Conservation (phyloP, 2,329 filamentous ascomycete species). For the Hypoxylon sp. region DNA sequence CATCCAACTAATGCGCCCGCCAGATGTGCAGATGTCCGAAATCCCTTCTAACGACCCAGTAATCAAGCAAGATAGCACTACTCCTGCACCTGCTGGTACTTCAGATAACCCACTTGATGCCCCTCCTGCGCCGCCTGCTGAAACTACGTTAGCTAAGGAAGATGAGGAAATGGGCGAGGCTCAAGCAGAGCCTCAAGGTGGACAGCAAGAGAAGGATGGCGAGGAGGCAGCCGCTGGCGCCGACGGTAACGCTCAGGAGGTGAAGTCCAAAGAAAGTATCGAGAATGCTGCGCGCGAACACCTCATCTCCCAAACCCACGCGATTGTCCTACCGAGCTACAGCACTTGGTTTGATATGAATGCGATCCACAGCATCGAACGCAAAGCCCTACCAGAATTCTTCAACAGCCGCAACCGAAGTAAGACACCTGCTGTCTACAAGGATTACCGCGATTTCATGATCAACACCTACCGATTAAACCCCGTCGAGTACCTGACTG, state of each 20-base stretch:
- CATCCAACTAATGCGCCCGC: slow-evolving; percentile 45
- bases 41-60: slow-evolving; percentile 61
- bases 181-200: slow-evolving; percentile 66
- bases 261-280: slow-evolving; percentile 82
- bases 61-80: slow-evolving; percentile 74
- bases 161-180: slow-evolving; percentile 87
- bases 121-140: slow-evolving; percentile 73
- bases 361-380: slow-evolving; percentile 88
- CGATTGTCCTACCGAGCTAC: slow-evolving; percentile 97
- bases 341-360: slow-evolving; percentile 99
- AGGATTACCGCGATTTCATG: slow-evolving; percentile 99
- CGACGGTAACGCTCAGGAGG: slow-evolving; percentile 68
- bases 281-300: slow-evolving; percentile 92
- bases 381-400: slow-evolving; percentile 95
- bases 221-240: slow-evolving; percentile 61
- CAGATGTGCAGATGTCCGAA: slow-evolving; percentile 77
- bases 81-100: slow-evolving; percentile 67
- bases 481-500: slow-evolving; percentile 94
- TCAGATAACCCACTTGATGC: slow-evolving; percentile 79
- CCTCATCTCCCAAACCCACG: slow-evolving; percentile 91
- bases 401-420: slow-evolving; percentile 98
- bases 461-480: slow-evolving; percentile 99
- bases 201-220: slow-evolving; percentile 59
- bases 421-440: slow-evolving; percentile 97
- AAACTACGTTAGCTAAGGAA: slow-evolving; percentile 72